phyloP scores from a whole-genome alignment of 805 yeast genomes.

The Saccharomycopsis vini region DNA sequence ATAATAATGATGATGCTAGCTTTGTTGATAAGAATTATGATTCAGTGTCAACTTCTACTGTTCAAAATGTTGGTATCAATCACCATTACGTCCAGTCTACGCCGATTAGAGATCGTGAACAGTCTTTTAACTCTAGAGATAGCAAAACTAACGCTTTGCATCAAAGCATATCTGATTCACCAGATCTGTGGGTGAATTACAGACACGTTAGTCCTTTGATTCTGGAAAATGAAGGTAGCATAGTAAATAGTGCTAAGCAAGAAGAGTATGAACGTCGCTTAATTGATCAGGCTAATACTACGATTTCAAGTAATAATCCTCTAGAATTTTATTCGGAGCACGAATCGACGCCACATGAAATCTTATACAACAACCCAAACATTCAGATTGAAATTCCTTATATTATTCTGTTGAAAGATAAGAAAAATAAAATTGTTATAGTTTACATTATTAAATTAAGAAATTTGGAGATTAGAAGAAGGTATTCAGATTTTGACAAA shows the following conservation, averaged over 20 bases:
- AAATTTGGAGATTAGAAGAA: constrained; percentile 50
- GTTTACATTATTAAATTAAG: constrained; percentile 67
- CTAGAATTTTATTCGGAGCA: constrained; percentile 16
- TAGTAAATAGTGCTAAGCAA: constrained; percentile 10
- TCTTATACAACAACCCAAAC: constrained; percentile 7
- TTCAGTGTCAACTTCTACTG: no score
- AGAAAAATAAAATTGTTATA: constrained; percentile 51
- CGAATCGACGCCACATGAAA: constrained; percentile 10
- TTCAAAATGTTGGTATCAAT: no score
- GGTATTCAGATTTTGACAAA: constrained; percentile 89
- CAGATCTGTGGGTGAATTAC: constrained; percentile 11
- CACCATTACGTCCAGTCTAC: no score
- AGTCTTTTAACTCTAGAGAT: no score
- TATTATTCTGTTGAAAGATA: constrained; percentile 61
- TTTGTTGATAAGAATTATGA: no score
- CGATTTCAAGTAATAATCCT: constrained; percentile 9
- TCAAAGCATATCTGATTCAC: no score
- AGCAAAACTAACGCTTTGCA: no score
- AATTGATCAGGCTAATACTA: constrained; percentile 14
- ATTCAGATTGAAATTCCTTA: constrained; percentile 30
- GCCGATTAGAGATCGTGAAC: no score
- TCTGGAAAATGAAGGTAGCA: constrained; percentile 1
- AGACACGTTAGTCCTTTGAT: not conserved
- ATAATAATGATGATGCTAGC: no score
- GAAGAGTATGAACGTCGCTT: constrained; percentile 16